Evolutionary conservation across 208 protist species (phyloP), one percentile per base, ranked within the genome.

Genomic region (Leishmania major): DNA sequence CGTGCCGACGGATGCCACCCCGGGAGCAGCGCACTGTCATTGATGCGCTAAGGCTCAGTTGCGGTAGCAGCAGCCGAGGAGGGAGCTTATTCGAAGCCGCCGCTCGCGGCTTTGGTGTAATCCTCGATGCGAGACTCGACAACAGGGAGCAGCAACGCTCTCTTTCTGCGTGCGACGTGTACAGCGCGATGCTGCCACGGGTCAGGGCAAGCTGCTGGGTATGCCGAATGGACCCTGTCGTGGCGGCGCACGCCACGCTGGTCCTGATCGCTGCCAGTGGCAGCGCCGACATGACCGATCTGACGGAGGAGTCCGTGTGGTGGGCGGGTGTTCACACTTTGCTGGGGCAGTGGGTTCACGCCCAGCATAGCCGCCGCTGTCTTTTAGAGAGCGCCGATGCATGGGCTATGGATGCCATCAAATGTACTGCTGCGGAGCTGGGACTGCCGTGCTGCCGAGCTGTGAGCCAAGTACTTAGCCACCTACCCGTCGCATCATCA

Each of bases 191-290:
- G 7, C 64, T 79, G 53, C 40, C 35, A 22, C 64, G 13, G 72
- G 83, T 82, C 37, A 73, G 72, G 47, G 49, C 71, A 71, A 79
- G 78, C 57, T 79, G 74, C n/a, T 79, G 78, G 78, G 77, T 77
- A 28, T 82, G 77, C 51, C 55, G 43, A 51, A 57, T 80, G 35
- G 83, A 86, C 31, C 64, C 75, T 55, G 72, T 75, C 17, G 62
- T 86, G 19, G 83, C 83, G 15, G 78, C 83, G 53, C 83, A 86
- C 78, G 83, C 82, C 43, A 45, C 83, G 31, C 78, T 86, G 2
- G 62, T 73, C 3, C 51, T 86, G 19, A 60, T 86, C 7, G 78
- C 74, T 7, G 71, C 83, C 10, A 75, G 47, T 7, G 7, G 7
- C 8, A 49, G 0, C 47, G 45, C 59, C 47, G 49, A 70, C n/a